Evolutionary conservation across 805 yeast species (phyloP).

Genomic region (Cyberlindnera maritima): DNA sequence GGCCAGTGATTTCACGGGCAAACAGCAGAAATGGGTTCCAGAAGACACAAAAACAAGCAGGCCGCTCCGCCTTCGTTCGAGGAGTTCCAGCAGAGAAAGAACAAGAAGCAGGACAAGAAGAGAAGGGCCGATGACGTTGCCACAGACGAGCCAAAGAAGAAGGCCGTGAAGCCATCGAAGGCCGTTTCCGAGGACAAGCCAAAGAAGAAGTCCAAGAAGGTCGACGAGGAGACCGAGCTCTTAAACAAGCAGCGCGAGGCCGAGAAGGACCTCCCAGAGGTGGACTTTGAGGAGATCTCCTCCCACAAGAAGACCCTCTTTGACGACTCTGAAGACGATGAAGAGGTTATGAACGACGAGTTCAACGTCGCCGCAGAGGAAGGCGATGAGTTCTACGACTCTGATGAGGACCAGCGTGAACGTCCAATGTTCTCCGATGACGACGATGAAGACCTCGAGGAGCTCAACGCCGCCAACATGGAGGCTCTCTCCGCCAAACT

Average conservation of each 20-base stretch:
- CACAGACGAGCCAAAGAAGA: constrained; percentile 27
- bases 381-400: constrained; percentile 30
- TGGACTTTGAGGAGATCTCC: constrained; percentile 62
- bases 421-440: constrained; percentile 28
- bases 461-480: constrained; percentile 79
- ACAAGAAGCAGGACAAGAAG: constrained; percentile 34
- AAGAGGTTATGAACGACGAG: constrained; percentile 37
- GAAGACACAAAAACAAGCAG: constrained; percentile 90
- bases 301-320: constrained; percentile 72
- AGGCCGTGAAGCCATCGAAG: constrained; percentile 1
- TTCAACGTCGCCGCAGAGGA: constrained; percentile 58
- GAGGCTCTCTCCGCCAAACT: constrained; percentile 69
- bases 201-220: constrained; percentile 23
- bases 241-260: constrained; percentile 32
- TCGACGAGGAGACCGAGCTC: constrained; percentile 26
- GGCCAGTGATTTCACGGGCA: too few relatives aligned
- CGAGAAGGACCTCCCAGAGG: constrained; percentile 57
- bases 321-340: constrained; percentile 48
- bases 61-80: constrained; percentile 88
- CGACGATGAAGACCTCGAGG: constrained; percentile 65
- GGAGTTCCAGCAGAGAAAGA: constrained; percentile 58
- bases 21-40: constrained; percentile 57
- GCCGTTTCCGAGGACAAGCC: constrained; percentile 11
- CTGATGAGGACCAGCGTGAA: constrained; percentile 27
- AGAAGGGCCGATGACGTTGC: constrained; percentile 33